Evolutionary conservation across 805 yeast genomes (phyloP), one percentile per base, ranked within the genome.

Genomic region (Sugiyamaella floridensis): DNA sequence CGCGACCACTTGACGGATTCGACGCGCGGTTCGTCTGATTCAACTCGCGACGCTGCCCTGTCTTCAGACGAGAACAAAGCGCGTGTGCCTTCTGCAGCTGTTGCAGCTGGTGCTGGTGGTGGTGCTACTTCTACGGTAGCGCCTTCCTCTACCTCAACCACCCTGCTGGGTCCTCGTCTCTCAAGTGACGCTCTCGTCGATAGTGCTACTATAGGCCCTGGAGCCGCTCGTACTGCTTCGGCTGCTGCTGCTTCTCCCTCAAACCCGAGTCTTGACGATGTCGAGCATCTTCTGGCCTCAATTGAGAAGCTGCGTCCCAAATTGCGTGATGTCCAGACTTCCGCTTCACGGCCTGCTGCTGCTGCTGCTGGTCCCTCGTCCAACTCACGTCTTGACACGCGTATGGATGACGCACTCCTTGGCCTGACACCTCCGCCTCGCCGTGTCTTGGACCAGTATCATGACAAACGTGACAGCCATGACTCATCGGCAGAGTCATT

Each of bases 401-500:
- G 26, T 6, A 22, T 22, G 26, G 26, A 22, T 22, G 26, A 22
- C 26, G 26, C 26, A 10, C 37, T 48, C 28, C 46, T 42, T 16
- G 46, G 15, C 28, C 49, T 49, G 43, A 49, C 54, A 6, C 26
- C 53, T 5, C 56, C 56, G 16, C 56, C 50, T 18, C 16, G 41
- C 10, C 43, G 22, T 18, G 40, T 22, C 6, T 22, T 22, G 26
- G 26, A 22, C 26, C 26, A 22, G 26, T 6, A 26, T 16, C 16
- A 26, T 2, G 16, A 26, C 18, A 20, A 43, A 26, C 22, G 48
- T 6, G 29, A 26, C 29, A 46, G 55, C 32, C 55, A 52, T 19
- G 58, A 55, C 22, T 57, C 60, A 1, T 54, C 58, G 4, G 50
- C 51, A 12, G 60, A 57, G n/a, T 54, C 58, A 34, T 57, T 52